phyloP scores from a whole-genome alignment of 108 stramenopile species.

The Cyclotella distinguenda region DNA sequence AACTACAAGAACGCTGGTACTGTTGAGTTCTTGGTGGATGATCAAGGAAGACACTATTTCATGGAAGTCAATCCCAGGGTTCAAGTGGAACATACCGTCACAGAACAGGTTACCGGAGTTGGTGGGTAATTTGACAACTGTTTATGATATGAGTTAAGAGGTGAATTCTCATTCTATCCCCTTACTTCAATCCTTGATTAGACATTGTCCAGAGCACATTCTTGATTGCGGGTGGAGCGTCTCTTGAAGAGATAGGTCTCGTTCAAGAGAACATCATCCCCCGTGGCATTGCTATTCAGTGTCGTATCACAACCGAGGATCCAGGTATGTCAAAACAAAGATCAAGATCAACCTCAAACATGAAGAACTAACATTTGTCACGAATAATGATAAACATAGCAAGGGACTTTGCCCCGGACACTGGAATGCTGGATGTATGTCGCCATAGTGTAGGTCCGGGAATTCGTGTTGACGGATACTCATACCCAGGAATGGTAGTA shows the following conservation, averaged over 20 bases:
- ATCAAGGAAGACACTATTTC: constrained; percentile 77
- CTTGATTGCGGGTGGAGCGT: constrained; percentile 61
- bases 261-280: constrained; percentile 64
- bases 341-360: neutral
- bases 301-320: constrained; percentile 65
- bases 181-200: neutral
- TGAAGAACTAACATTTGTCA: neutral
- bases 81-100: constrained; percentile 89
- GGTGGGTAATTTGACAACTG: constrained; percentile 3
- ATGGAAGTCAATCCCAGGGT: constrained; percentile 83
- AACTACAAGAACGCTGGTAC: constrained; percentile 86
- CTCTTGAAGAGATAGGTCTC: constrained; percentile 58
- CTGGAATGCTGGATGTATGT: constrained; percentile 65
- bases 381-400: neutral
- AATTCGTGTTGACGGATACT: constrained; percentile 61
- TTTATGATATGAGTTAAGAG: neutral
- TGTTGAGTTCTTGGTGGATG: constrained; percentile 91
- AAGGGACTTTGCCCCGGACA: constrained; percentile 67
- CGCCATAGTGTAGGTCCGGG: constrained; percentile 63
- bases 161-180: neutral
- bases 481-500: constrained; percentile 53
- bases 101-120: constrained; percentile 77
- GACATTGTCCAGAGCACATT: constrained; percentile 69
- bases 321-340: constrained; percentile 16
- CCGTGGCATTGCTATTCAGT: constrained; percentile 75